Evolutionary conservation across 805 yeast genomes (phyloP).

Genomic region (Ogataea dorogensis): DNA sequence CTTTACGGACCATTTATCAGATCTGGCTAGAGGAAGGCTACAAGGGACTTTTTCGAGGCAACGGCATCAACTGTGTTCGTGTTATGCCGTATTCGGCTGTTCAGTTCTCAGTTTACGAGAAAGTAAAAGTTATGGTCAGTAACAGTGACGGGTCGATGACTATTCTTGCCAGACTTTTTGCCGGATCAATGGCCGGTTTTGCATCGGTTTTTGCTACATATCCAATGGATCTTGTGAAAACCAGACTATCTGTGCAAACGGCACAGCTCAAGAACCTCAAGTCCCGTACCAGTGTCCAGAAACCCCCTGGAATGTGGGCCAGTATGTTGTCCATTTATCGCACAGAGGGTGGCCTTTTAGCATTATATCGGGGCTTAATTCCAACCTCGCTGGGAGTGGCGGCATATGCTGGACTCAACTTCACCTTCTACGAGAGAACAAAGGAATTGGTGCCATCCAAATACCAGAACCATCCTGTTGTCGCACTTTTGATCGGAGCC

Average conservation of each 20-base stretch:
- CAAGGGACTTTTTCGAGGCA: conserved; percentile 86
- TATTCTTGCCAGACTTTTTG: conserved; percentile 59
- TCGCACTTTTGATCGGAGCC: conserved; percentile 78
- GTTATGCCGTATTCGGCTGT: conserved; percentile 94
- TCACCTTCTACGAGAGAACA: conserved; percentile 81
- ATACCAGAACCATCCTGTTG: conserved; percentile 35
- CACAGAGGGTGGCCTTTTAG: conserved; percentile 78
- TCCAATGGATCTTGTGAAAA: conserved; percentile 88
- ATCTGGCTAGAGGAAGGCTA: conserved; percentile 92
- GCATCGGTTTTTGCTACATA: conserved; percentile 80
- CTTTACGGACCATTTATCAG: conserved; percentile 67
- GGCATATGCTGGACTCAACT: conserved; percentile 92
- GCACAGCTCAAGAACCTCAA: conserved; percentile 59
- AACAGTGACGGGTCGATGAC: conserved; percentile 38
- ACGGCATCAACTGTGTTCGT: conserved; percentile 83
- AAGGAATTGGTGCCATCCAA: conserved; percentile 50
- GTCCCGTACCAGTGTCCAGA: conserved; percentile 24
- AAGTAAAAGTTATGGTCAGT: conserved; percentile 44
- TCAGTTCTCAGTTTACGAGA: conserved; percentile 83
- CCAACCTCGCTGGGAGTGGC: conserved; percentile 96
- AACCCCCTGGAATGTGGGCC: conserved; percentile 71
- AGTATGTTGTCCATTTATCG: conserved; percentile 58
- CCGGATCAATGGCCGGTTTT: conserved; percentile 83
- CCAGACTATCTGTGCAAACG: conserved; percentile 86
- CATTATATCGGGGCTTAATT: conserved; percentile 77